Evolutionary conservation across 2,329 filamentous ascomycete genomes (phyloP), one percentile per base, ranked within the genome.

Genomic region (Biscogniauxia marginata): DNA sequence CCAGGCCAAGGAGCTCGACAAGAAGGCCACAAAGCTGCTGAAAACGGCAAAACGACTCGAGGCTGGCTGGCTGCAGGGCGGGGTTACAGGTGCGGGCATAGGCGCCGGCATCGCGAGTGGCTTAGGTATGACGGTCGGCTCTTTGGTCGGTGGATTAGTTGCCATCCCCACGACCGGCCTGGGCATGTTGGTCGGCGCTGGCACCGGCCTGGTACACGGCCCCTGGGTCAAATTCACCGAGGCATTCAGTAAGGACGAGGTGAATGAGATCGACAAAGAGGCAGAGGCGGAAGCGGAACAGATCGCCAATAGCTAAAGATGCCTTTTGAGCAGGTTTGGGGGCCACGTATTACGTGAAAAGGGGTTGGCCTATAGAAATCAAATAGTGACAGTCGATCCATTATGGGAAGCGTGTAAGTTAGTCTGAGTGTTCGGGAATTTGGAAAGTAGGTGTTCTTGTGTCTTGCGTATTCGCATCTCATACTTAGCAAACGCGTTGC

Each of bases 181-280:
- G 6, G 70, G 70, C 3, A 64, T 71, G 21, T 55, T 72, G 11
- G 60, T 70, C 23, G 70, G 70, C 3, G 68, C 68, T 11, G 70
- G 67, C 9, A 66, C 68, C 6, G 70, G 69, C 1, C 56, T 71
- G 4, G 66, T 72, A 4, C 70, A 72, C 30, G 70, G 70, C 2
- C 70, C 69, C 11, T 71, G 70, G 70, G 64, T 72, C 19, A 70
- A 69, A 58, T 68, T 71, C 23, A 65, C 65, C n/a, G 48, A 70
- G 20, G 63, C 54, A 4, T 66, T 69, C 39, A 66, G 60, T 18
- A 65, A 66, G 64, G 64, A 68, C 22, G 67, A 69, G 21, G 66
- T 66, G 1, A 62, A 64, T 16, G 62, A 68, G 53, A 70, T 70
- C 25, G 68, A 68, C 39, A 55, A 52, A 34, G 63, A 67, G 21